Evolutionary conservation across 1,284 basidiomycete species (phyloP).

Genomic region (Cutaneotrichosporon sp.): DNA sequence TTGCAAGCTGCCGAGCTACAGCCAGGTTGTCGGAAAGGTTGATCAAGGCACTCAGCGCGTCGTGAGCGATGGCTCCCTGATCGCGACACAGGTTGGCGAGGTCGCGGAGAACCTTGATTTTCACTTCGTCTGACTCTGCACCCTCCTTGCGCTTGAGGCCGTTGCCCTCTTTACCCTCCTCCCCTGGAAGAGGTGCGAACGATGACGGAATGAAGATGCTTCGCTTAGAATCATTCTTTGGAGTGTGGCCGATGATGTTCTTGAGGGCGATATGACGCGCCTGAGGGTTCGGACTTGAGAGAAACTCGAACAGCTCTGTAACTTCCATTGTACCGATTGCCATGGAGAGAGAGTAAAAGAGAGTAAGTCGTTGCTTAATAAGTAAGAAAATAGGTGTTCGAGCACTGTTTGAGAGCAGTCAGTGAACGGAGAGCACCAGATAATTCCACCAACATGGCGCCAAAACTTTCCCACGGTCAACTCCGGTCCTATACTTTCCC

Average conservation of each 20-base stretch:
- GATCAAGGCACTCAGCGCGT: slow-evolving; percentile 88
- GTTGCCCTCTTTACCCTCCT: slow-evolving; percentile 9
- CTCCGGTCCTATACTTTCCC: not conserved
- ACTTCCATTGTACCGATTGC: slow-evolving; percentile 33
- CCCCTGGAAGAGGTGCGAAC: slow-evolving; percentile 42
- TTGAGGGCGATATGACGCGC: slow-evolving; percentile 80
- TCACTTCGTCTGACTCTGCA: slow-evolving; percentile 59
- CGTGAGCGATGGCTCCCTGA: slow-evolving; percentile 83
- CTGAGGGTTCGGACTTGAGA: slow-evolving; percentile 79
- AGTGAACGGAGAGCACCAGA: no score
- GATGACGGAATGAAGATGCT: slow-evolving; percentile 62
- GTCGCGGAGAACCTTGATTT: slow-evolving; percentile 57
- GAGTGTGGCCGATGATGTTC: slow-evolving; percentile 75
- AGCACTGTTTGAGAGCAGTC: no score
- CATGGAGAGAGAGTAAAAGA: not conserved
- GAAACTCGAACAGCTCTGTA: slow-evolving; percentile 73
- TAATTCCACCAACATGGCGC: not conserved
- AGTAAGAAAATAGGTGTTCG: no score
- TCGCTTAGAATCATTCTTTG: slow-evolving; percentile 64
- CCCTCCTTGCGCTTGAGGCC: slow-evolving; percentile 49
- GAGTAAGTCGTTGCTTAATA: not conserved
- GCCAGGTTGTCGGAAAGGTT: slow-evolving; percentile 85
- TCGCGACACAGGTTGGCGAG: slow-evolving; percentile 80
- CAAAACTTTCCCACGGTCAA: slow-evolving; percentile 25
- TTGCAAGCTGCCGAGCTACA: slow-evolving; percentile 65